These are phyloP conservation scores for Tuctoria greenei DNA, from an alignment of 176 grass and related monocot species.

Conservation along the genomic window DNA sequence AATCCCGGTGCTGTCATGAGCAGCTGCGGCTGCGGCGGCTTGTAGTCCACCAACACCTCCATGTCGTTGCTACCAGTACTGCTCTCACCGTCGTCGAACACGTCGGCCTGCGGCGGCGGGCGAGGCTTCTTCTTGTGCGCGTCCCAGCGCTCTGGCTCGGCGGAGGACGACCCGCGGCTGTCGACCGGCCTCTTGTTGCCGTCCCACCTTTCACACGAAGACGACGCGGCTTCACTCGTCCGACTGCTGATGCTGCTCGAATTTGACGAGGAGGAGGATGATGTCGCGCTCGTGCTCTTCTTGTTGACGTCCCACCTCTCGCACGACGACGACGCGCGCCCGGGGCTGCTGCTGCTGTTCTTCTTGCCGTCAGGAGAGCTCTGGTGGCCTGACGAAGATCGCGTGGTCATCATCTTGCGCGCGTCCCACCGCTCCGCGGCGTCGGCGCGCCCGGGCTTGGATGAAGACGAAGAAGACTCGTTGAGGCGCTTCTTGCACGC, in stretches of 20 bases:
- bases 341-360: background rate
- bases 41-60: background rate
- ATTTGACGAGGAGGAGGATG: background rate
- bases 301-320: conserved; percentile 22
- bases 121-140: conserved; percentile 27
- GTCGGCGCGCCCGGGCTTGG: background rate
- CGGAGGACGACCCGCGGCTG: background rate
- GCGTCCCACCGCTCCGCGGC: conserved; percentile 1
- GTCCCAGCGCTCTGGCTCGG: conserved; percentile 5
- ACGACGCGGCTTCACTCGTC: background rate
- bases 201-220: background rate
- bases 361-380: background rate
- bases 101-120: background rate
- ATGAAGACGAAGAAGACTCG: no score
- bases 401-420: background rate
- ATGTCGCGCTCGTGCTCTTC: background rate
- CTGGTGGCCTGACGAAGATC: no score
- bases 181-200: background rate
- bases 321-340: background rate
- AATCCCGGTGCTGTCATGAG: background rate
- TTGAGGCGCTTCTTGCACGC: background rate
- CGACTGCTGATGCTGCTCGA: background rate
- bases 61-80: background rate
- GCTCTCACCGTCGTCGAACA: background rate
- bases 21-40: background rate